phyloP scores from a whole-genome alignment of 1,139 yeast genomes.

The Spathaspora sp. region DNA sequence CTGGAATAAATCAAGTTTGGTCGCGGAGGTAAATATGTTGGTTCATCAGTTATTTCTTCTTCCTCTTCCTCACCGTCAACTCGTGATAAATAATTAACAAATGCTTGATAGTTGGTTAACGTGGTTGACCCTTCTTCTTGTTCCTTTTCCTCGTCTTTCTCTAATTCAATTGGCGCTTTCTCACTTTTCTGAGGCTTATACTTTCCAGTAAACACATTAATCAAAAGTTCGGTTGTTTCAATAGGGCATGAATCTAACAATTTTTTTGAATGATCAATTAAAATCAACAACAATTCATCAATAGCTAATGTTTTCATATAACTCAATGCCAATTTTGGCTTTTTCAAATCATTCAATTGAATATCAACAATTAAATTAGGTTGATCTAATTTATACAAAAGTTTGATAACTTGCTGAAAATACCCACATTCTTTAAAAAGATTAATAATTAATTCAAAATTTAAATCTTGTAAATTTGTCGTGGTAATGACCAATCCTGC shows the following conservation, averaged over 20 bases:
- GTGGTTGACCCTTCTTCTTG: conserved; percentile 17
- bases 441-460: conserved; percentile 67
- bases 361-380: conserved; percentile 78
- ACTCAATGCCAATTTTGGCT: conserved; percentile 57
- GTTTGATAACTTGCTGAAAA: conserved; percentile 62
- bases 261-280: conserved; percentile 64
- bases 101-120: conserved; percentile 70
- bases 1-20: conserved; percentile 87
- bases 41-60: conserved; percentile 24
- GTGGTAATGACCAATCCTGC: conserved; percentile 33
- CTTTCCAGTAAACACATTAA: conserved; percentile 86
- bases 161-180: conserved; percentile 8
- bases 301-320: conserved; percentile 71
- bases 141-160: conserved; percentile 12
- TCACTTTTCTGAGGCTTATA: conserved; percentile 47
- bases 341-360: conserved; percentile 60
- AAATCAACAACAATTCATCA: conserved; percentile 74
- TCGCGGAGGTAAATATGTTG: conserved; percentile 88
- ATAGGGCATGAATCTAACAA: conserved; percentile 71
- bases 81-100: conserved; percentile 61
- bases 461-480: conserved; percentile 46
- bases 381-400: conserved; percentile 72
- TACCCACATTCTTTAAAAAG: conserved; percentile 80
- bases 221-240: conserved; percentile 78
- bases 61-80: conserved; percentile 12